Base-by-base conservation (phyloP, 208 protist species). In the Endotrypanum monterogeii region DNA sequence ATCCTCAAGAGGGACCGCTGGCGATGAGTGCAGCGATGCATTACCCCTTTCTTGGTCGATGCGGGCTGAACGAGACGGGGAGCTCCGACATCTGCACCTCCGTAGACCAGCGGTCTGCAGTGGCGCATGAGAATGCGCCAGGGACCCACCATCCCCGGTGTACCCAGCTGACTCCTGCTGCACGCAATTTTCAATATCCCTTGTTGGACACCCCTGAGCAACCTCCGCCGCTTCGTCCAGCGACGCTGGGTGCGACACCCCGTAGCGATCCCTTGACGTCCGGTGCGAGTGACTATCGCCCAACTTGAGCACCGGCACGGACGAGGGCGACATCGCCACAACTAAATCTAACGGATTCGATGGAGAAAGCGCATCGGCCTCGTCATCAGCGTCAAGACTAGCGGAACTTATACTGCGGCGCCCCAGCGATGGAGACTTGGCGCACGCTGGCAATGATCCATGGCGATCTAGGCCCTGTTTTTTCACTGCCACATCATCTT, bases 301-400 rank as follows among this genome's bases (percentile, higher is more conserved):
- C 39, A 73, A 16, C n/a, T 52, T 44, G 60, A 70, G 66, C 39
- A 41, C 52, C 20, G 63, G 52, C 30, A 67, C 37, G 14, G 69
- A 57, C 44, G 62, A 52, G 14, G 69, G 63, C 44, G 62, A 71
- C 28, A 65, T 55, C 37, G 69, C 58, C 46, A 48, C 37, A 5
- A 63, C 28, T 12, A 54, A 41, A 35, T 72, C 76, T 23, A 52
- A 30, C 25, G 71, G 50, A 41, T 71, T 71, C 16, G 39, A 41
- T 46, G 70, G 61, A 46, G 68, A 71, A 5, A 39, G 67, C 50
- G 35, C 55, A 28, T 80, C 76, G 20, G 70, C 76, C 63, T 80
- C 76, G 65, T 80, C 76, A 48, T 75, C 76, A 3, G 76, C 76
- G 55, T 80, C 76, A n/a, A 80, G 39, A 55, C 76, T 80, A 37